Evolutionary conservation across 163 green algal genomes (phyloP).

Genomic region (Prototheca cutis): DNA sequence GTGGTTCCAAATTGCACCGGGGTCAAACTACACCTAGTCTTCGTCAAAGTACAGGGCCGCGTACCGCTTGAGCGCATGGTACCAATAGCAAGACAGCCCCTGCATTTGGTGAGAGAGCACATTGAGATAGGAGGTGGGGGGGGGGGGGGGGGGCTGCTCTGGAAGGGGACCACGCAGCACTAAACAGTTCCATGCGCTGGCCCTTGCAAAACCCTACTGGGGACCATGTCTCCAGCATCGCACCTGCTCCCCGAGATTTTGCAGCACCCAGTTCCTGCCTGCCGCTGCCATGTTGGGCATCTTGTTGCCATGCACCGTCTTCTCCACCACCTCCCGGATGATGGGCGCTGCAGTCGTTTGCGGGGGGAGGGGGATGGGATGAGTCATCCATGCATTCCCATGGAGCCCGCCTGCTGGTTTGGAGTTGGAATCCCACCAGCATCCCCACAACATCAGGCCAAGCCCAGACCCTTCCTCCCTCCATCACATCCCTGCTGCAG

Average conservation of each 20-base stretch:
- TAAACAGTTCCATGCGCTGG: neutral
- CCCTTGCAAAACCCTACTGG: neutral
- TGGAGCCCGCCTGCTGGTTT: too few species aligned
- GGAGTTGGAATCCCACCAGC: too few species aligned
- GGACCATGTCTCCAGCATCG: neutral
- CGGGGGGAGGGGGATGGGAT: neutral
- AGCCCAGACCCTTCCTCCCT: too few species aligned
- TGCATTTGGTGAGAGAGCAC: too few species aligned
- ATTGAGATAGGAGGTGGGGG: neutral
- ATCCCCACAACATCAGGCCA: too few species aligned
- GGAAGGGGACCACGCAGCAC: too few species aligned
- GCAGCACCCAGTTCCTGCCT: conserved; percentile 19
- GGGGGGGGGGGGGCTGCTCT: neutral
- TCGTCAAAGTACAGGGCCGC: conserved; percentile 20
- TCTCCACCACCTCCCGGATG: conserved; percentile 20
- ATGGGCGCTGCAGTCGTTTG: conserved; percentile 10
- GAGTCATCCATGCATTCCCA: too few species aligned
- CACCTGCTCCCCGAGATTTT: conserved; percentile 16
- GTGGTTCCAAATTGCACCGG: too few species aligned
- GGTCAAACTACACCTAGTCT: too few species aligned
- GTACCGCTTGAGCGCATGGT: conserved; percentile 19
- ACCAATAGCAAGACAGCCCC: conserved; percentile 30
- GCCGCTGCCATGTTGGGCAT: conserved; percentile 11
- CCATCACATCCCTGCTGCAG: too few species aligned
- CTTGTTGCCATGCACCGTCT: neutral